Percentiles rank a stretch among this genome's conserved stretches.
These are phyloP conservation scores for Agrocybe pediades DNA, from an alignment of 768 basidiomycete genomes.

Conservation along the genomic window DNA sequence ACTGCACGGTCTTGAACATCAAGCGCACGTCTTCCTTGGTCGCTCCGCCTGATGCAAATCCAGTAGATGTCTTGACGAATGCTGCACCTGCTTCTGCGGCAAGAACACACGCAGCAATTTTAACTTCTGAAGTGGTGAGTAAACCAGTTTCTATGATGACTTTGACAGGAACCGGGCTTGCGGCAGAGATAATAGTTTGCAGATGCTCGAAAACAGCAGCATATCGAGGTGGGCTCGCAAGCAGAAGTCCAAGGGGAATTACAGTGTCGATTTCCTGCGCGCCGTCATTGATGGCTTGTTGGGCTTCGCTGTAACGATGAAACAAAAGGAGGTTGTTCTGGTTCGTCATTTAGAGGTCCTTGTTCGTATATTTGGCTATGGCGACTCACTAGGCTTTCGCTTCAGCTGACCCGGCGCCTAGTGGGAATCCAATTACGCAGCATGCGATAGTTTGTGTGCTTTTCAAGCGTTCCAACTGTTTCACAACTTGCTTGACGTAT, in stretches of 20 bases:
- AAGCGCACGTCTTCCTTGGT: constrained; percentile 44
- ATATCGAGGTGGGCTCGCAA: constrained; percentile 36
- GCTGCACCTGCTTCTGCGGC: constrained; percentile 51
- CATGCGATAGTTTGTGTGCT: constrained; percentile 42
- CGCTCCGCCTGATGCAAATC: constrained; percentile 48
- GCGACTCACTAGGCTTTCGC: constrained; percentile 45
- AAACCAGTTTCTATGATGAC: constrained; percentile 55
- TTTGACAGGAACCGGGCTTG: constrained; percentile 39
- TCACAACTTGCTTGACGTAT: constrained; percentile 42
- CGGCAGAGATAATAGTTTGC: constrained; percentile 35
- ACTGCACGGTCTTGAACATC: constrained; percentile 41
- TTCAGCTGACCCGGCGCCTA: constrained; percentile 45
- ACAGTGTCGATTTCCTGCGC: constrained; percentile 56
- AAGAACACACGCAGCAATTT: constrained; percentile 46
- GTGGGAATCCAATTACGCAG: constrained; percentile 52
- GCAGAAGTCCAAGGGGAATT: constrained; percentile 48
- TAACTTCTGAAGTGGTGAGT: constrained; percentile 41
- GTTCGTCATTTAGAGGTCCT: constrained; percentile 5
- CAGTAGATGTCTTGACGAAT: constrained; percentile 58
- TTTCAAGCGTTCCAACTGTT: constrained; percentile 36
- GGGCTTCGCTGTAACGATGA: constrained; percentile 39
- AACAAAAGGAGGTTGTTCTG: background rate
- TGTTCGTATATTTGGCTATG: background rate
- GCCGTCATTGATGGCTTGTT: constrained; percentile 45
- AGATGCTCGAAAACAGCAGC: constrained; percentile 40